Conservation (phyloP, 305 asterid species). For the Fraxinus greggii region DNA sequence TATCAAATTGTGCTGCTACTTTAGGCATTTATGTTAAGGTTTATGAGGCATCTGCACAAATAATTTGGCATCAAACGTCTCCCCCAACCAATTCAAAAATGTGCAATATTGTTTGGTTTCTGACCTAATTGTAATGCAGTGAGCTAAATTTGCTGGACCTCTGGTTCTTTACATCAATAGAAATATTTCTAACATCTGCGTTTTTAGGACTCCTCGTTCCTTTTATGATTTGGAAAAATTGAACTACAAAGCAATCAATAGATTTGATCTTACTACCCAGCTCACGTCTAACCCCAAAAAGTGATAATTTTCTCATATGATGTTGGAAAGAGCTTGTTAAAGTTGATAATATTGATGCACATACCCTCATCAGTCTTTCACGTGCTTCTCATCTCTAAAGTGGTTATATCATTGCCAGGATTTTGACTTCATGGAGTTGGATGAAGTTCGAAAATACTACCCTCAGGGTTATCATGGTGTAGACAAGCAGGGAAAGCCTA, state of each 20-base stretch:
- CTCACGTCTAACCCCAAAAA: neutral
- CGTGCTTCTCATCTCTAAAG: neutral
- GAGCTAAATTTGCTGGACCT: neutral
- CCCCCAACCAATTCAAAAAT: neutral
- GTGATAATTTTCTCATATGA: neutral
- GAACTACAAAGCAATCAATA: neutral
- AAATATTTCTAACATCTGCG: neutral
- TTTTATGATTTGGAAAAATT: neutral
- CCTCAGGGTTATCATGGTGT: conserved; percentile 75
- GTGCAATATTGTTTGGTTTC: neutral
- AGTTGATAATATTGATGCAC: neutral
- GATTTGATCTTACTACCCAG: neutral
- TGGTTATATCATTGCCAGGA: conserved; percentile 37
- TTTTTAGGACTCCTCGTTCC: neutral
- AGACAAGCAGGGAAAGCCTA: conserved; percentile 60
- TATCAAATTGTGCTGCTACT: conserved; percentile 1
- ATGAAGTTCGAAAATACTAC: conserved; percentile 47
- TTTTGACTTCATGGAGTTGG: conserved; percentile 45
- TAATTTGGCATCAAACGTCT: neutral
- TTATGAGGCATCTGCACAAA: neutral
- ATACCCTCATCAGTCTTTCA: neutral
- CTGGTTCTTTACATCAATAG: neutral
- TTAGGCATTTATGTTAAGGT: neutral
- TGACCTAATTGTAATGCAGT: neutral
- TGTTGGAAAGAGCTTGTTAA: neutral